Evolutionary conservation across 805 yeast genomes (phyloP).

Genomic region (Hemisphaericaspora nanyangensis): DNA sequence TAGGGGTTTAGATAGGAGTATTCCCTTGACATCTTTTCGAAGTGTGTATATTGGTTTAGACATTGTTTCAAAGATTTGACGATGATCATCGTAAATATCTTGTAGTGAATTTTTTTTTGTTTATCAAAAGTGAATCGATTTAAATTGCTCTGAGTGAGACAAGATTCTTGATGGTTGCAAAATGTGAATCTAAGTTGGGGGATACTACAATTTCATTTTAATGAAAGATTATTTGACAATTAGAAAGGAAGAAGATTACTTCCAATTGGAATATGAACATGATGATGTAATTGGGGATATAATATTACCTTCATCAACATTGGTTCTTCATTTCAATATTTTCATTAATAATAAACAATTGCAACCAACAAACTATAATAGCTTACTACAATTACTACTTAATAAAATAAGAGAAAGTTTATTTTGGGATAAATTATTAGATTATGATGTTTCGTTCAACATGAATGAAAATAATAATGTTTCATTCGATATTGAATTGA

Average conservation of each 20-base stretch:
- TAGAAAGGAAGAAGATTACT: slow-evolving; percentile 7
- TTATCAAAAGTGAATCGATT: no score
- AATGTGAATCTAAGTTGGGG: no score
- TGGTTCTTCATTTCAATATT: slow-evolving; percentile 7
- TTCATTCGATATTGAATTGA: slow-evolving; percentile 7
- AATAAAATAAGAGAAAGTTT: slow-evolving; percentile 1
- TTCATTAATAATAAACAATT: slow-evolving; percentile 10
- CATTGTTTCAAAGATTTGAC: no score
- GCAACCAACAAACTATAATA: slow-evolving; percentile 5
- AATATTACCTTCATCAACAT: background rate
- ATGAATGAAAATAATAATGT: slow-evolving; percentile 2
- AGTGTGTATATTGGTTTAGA: slow-evolving; percentile 3
- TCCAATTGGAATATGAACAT: slow-evolving; percentile 6
- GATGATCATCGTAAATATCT: no score
- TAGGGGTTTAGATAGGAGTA: slow-evolving; percentile 8
- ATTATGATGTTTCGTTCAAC: slow-evolving; percentile 7
- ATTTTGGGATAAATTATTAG: slow-evolving; percentile 10
- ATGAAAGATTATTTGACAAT: slow-evolving; percentile 2
- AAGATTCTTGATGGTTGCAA: no score
- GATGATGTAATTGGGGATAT: background rate
- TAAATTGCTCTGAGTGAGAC: no score
- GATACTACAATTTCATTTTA: no score
- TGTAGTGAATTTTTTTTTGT: no score
- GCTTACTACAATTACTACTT: slow-evolving; percentile 12
- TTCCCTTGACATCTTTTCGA: slow-evolving; percentile 5